These are phyloP conservation scores for Balakata baccata DNA, from an alignment of 345 rosid species.

Conservation along the genomic window DNA sequence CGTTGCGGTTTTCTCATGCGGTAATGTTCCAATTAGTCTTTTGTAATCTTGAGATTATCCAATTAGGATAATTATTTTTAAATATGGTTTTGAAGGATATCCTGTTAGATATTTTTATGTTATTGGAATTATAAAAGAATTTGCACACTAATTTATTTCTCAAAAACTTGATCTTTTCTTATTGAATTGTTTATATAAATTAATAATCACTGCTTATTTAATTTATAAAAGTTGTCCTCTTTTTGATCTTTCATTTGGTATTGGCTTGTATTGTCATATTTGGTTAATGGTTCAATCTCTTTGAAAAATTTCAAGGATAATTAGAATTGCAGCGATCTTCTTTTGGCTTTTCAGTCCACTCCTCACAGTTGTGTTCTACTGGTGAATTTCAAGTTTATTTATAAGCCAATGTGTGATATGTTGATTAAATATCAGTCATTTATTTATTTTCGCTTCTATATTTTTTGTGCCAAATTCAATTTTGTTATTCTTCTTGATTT, in stretches of 20 bases:
- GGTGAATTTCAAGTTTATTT: neutral
- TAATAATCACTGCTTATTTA: too few species aligned
- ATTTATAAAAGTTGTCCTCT: neutral
- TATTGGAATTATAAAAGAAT: too few species aligned
- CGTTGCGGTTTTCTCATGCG: constrained; percentile 86
- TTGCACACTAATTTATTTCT: too few species aligned
- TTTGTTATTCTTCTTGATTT: too few species aligned
- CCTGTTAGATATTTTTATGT: neutral
- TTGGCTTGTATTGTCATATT: neutral
- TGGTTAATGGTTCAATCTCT: too few species aligned
- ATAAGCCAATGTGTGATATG: neutral
- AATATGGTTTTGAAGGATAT: neutral
- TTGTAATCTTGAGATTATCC: neutral
- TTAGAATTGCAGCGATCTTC: neutral
- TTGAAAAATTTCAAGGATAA: neutral
- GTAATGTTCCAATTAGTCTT: constrained; percentile 37
- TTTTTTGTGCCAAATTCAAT: too few species aligned
- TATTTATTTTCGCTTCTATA: neutral
- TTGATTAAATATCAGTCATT: neutral
- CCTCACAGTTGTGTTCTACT: neutral
- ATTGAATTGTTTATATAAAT: too few species aligned
- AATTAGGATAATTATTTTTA: neutral
- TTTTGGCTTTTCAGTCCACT: neutral
- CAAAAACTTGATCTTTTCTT: too few species aligned
- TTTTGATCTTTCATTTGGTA: neutral